Percentiles rank a stretch among this genome's conserved stretches.
phyloP scores from a whole-genome alignment of 176 grass and related monocot species.

The Luzula sylvatica region DNA sequence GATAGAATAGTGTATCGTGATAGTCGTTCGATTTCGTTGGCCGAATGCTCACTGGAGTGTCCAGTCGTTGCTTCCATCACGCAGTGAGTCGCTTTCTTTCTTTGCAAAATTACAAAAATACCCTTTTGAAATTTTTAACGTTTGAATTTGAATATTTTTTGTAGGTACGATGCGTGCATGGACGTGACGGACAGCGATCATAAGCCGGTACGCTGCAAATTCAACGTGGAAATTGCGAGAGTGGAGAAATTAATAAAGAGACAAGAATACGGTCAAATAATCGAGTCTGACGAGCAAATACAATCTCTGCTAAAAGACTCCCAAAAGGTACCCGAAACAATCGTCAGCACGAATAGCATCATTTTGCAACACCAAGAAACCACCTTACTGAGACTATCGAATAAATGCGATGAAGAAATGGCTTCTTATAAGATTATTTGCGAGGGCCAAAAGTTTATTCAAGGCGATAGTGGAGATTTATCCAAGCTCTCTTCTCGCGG shows the following conservation, averaged over 20 bases:
- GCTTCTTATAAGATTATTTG: conserved; percentile 65
- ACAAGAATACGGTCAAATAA: conserved; percentile 77
- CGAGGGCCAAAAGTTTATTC: conserved; percentile 51
- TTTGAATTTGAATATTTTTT: conserved; percentile 4
- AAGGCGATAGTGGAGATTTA: conserved; percentile 38
- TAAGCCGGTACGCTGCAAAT: conserved; percentile 94
- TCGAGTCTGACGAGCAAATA: conserved; percentile 51
- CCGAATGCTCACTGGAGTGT: conserved; percentile 81
- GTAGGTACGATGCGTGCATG: conserved; percentile 92
- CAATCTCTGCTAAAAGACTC: conserved; percentile 50
- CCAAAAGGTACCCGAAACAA: conserved; percentile 59
- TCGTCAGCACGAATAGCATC: conserved; percentile 62
- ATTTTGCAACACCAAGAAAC: conserved; percentile 64
- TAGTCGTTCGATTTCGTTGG: conserved; percentile 67
- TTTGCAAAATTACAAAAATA: neutral
- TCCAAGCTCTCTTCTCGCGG: conserved; percentile 49
- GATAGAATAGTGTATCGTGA: conserved; percentile 93
- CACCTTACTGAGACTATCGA: conserved; percentile 55
- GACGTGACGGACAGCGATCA: conserved; percentile 88
- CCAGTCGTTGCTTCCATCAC: conserved; percentile 84
- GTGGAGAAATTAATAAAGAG: conserved; percentile 71
- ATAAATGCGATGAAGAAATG: conserved; percentile 53
- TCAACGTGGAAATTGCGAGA: conserved; percentile 83
- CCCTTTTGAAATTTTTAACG: neutral
- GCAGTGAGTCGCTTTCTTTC: conserved; percentile 34